Percentiles rank a stretch among this genome's conserved stretches.
phyloP scores from a whole-genome alignment of 2,329 filamentous ascomycete species.

The Dendryphion nanum region DNA sequence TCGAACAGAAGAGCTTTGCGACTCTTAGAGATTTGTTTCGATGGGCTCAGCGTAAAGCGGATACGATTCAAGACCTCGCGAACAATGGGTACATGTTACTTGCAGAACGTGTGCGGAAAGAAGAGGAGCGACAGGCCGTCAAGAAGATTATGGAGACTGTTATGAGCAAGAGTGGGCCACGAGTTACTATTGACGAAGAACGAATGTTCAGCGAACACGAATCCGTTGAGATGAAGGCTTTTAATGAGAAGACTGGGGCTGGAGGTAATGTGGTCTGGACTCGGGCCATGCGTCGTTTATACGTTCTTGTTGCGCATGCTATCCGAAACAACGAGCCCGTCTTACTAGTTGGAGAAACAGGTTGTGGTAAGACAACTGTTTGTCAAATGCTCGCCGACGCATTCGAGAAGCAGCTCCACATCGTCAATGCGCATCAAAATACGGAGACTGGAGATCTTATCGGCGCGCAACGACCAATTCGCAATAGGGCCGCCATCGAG shows the following conservation, averaged over 20 bases:
- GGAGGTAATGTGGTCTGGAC: slow-evolving; percentile 76
- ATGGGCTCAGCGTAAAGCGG: slow-evolving; percentile 84
- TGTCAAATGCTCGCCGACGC: slow-evolving; percentile 89
- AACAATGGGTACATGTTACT: slow-evolving; percentile 95
- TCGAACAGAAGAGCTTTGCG: slow-evolving; percentile 97
- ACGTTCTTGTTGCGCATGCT: slow-evolving; percentile 83
- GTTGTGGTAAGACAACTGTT: slow-evolving; percentile 96
- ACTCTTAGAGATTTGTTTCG: slow-evolving; percentile 93
- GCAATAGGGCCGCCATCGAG: slow-evolving; percentile 75
- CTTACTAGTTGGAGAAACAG: slow-evolving; percentile 91
- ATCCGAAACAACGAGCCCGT: slow-evolving; percentile 90
- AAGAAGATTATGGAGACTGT: slow-evolving; percentile 85
- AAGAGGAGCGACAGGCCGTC: slow-evolving; percentile 79
- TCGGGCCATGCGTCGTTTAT: slow-evolving; percentile 86
- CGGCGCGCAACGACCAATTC: slow-evolving; percentile 85
- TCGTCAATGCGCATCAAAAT: slow-evolving; percentile 97
- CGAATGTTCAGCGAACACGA: slow-evolving; percentile 62
- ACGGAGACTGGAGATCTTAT: slow-evolving; percentile 97
- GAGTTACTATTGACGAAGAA: slow-evolving; percentile 73
- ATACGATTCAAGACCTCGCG: slow-evolving; percentile 84
- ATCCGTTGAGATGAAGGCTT: slow-evolving; percentile 37
- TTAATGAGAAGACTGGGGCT: slow-evolving; percentile 18
- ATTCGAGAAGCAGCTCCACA: slow-evolving; percentile 71
- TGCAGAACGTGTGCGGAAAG: slow-evolving; percentile 89
- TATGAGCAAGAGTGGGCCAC: slow-evolving; percentile 60